Percentiles rank a stretch among this genome's conserved stretches.
These are phyloP conservation scores for Magnolia officinalis DNA, from an alignment of 164 flowering plant genomes.

Conservation along the genomic window DNA sequence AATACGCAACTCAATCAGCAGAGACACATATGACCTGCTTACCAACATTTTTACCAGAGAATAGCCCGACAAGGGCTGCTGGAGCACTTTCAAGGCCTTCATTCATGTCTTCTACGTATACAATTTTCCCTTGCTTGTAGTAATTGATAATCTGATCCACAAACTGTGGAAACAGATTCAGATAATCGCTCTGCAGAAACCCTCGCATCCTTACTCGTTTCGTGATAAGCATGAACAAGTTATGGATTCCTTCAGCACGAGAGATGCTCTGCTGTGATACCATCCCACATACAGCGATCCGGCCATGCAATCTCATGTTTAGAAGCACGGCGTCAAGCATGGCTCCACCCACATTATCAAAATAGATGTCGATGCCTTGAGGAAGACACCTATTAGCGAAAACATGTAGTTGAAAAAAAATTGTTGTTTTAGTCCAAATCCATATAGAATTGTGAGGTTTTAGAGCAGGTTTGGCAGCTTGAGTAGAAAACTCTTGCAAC, in stretches of 20 bases:
- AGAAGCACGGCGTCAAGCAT: slow-evolving; percentile 64
- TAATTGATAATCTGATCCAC: slow-evolving; percentile 28
- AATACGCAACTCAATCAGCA: slow-evolving; percentile 24
- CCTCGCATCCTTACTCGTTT: slow-evolving; percentile 51
- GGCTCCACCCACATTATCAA: slow-evolving; percentile 65
- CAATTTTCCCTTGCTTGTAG: slow-evolving; percentile 49
- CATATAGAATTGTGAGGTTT: not conserved
- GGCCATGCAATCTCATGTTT: slow-evolving; percentile 55
- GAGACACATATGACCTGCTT: slow-evolving; percentile 61
- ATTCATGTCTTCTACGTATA: slow-evolving; percentile 59
- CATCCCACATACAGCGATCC: slow-evolving; percentile 66
- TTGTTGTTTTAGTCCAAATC: not conserved
- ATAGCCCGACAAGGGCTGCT: slow-evolving; percentile 49
- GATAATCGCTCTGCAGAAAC: slow-evolving; percentile 51
- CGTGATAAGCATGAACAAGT: slow-evolving; percentile 28
- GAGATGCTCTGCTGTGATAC: slow-evolving; percentile 37
- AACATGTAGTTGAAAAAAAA: not conserved
- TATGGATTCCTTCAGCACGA: slow-evolving; percentile 33
- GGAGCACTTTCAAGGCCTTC: slow-evolving; percentile 63
- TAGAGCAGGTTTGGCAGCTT: not conserved
- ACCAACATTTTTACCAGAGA: slow-evolving; percentile 59
- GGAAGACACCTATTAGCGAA: slow-evolving; percentile 47
- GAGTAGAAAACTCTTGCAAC: not conserved
- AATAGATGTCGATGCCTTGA: slow-evolving; percentile 66
- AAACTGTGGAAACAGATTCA: slow-evolving; percentile 47